These are phyloP conservation scores for Cyclotella cryptica DNA, from an alignment of 108 stramenopile genomes.

Conservation along the genomic window DNA sequence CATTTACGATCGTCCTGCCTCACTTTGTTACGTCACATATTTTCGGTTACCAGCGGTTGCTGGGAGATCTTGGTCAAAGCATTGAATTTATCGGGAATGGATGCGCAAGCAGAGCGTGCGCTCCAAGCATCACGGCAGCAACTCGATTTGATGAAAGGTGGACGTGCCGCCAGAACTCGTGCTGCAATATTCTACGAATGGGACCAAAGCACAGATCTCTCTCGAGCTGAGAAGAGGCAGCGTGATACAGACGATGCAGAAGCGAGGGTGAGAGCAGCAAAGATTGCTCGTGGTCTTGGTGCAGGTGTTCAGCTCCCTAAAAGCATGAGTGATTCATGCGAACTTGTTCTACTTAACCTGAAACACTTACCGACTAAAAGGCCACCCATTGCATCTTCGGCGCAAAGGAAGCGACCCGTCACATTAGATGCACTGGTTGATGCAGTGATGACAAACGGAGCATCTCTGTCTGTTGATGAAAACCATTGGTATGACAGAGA, in stretches of 20 bases:
- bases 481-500: constrained; percentile 88
- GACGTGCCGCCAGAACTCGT: constrained; percentile 85
- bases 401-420: constrained; percentile 60
- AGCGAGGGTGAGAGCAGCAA: constrained; percentile 82
- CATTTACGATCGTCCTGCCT: constrained; percentile 82
- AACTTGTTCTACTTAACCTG: constrained; percentile 82
- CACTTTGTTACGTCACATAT: constrained; percentile 80
- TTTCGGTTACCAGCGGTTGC: constrained; percentile 77
- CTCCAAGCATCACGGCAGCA: constrained; percentile 80
- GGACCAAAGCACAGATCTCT: constrained; percentile 70
- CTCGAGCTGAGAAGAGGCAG: constrained; percentile 75
- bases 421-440: constrained; percentile 81
- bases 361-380: constrained; percentile 68
- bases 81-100: constrained; percentile 69
- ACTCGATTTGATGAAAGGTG: constrained; percentile 80
- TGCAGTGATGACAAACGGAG: constrained; percentile 88
- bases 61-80: constrained; percentile 69
- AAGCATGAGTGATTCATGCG: constrained; percentile 81
- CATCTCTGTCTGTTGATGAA: constrained; percentile 77
- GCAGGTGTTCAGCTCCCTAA: constrained; percentile 87
- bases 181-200: constrained; percentile 89
- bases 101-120: constrained; percentile 87
- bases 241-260: constrained; percentile 86
- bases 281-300: constrained; percentile 85
- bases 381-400: constrained; percentile 49